phyloP scores from a whole-genome alignment of 257 asterid genomes.

The Capsicum rhomboideum region DNA sequence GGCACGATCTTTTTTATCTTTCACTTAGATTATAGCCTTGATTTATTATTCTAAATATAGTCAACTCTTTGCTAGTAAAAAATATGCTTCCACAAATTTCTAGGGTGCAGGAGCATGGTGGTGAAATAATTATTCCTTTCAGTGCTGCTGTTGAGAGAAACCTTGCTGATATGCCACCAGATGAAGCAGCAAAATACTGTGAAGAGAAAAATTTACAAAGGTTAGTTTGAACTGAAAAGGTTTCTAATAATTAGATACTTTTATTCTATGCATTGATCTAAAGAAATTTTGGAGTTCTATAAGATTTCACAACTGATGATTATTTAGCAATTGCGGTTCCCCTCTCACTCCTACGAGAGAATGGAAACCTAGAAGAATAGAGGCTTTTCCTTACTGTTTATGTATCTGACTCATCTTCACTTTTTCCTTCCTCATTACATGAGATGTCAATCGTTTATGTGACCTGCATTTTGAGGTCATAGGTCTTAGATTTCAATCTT shows the following conservation, averaged over 20 bases:
- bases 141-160: slow-evolving; percentile 87
- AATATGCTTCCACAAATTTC: slow-evolving; percentile 4
- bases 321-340: neutral
- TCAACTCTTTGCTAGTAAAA: neutral
- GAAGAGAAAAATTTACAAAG: slow-evolving; percentile 94
- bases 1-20: neutral
- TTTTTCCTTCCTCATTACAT: neutral
- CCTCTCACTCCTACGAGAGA: neutral
- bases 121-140: slow-evolving; percentile 80
- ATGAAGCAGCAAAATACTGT: slow-evolving; percentile 84
- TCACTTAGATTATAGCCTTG: neutral
- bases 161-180: slow-evolving; percentile 80
- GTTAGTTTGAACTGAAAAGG: slow-evolving; percentile 28
- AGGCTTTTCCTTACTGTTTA: neutral
- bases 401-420: neutral
- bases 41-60: neutral
- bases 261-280: neutral
- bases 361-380: too few relatives aligned
- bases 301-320: neutral
- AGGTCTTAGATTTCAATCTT: neutral
- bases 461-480: neutral
- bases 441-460: neutral
- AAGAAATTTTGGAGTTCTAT: neutral
- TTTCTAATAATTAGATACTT: neutral
- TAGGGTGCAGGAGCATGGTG: slow-evolving; percentile 99